Conservation (phyloP, 2,329 filamentous ascomycete genomes). For the Dactylonectria macrodidyma region DNA sequence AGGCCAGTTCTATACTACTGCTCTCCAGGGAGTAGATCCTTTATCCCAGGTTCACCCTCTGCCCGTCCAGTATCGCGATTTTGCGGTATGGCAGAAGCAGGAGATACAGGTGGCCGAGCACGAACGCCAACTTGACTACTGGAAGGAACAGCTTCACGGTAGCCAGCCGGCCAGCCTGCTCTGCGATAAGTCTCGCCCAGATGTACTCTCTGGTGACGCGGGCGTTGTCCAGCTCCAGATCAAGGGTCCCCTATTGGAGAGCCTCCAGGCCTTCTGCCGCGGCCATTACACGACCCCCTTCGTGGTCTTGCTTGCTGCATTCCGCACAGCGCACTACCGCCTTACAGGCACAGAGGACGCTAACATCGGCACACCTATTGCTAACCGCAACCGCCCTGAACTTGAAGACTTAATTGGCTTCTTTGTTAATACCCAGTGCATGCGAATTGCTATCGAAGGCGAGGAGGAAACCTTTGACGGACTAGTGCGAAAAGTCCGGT, state of each 20-base stretch:
- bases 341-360: slow-evolving; percentile 42
- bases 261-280: background rate
- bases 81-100: slow-evolving; percentile 31
- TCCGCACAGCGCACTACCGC: slow-evolving; percentile 45
- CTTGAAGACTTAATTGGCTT: slow-evolving; percentile 43
- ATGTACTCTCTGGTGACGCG: slow-evolving; percentile 30
- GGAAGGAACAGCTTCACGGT: slow-evolving; percentile 11
- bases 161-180: slow-evolving; percentile 23
- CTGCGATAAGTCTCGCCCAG: slow-evolving; percentile 19
- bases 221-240: background rate
- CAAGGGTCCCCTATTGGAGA: background rate
- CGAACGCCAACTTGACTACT: slow-evolving; percentile 25
- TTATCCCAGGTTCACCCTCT: background rate
- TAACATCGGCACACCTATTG: slow-evolving; percentile 39
- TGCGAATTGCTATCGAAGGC: slow-evolving; percentile 32
- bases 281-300: slow-evolving; percentile 28
- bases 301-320: slow-evolving; percentile 38
- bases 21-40: slow-evolving; percentile 27
- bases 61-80: slow-evolving; percentile 34
- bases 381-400: slow-evolving; percentile 36
- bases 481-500: slow-evolving; percentile 36
- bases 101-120: slow-evolving; percentile 47
- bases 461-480: slow-evolving; percentile 29
- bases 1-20: slow-evolving; percentile 24
- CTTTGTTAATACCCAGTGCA: slow-evolving; percentile 45